Percentiles rank a stretch among this genome's conserved stretches.
phyloP scores from a whole-genome alignment of 1,284 basidiomycete genomes.

The Tilletia walkeri region DNA sequence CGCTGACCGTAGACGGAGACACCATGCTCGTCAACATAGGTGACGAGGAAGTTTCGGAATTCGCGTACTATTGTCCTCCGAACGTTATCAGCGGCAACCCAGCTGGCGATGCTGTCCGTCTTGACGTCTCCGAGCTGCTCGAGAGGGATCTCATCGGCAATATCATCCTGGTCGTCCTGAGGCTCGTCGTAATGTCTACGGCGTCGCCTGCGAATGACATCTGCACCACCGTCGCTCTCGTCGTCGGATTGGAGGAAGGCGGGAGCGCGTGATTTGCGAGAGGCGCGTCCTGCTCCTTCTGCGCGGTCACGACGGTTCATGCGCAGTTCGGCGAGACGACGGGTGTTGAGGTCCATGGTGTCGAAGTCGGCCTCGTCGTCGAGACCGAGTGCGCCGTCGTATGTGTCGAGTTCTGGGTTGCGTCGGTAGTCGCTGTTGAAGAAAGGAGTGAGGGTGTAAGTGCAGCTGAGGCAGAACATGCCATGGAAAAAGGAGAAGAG shows the following conservation, averaged over 20 bases:
- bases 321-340: slow-evolving; percentile 78
- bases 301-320: slow-evolving; percentile 85
- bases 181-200: slow-evolving; percentile 59
- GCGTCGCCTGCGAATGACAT: slow-evolving; percentile 53
- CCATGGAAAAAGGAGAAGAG: slow-evolving; percentile 15
- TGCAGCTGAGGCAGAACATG: neutral
- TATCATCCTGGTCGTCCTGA: slow-evolving; percentile 64
- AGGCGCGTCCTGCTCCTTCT: slow-evolving; percentile 66
- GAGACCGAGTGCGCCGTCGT: slow-evolving; percentile 75
- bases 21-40: slow-evolving; percentile 86
- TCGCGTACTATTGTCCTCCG: slow-evolving; percentile 84
- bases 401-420: slow-evolving; percentile 79
- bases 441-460: neutral
- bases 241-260: slow-evolving; percentile 76
- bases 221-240: slow-evolving; percentile 55
- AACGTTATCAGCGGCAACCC: slow-evolving; percentile 90
- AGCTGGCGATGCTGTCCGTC: slow-evolving; percentile 91
- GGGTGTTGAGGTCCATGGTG: slow-evolving; percentile 70
- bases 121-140: slow-evolving; percentile 98
- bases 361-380: slow-evolving; percentile 78
- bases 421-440: slow-evolving; percentile 77
- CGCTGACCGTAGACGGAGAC: slow-evolving; percentile 90
- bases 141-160: slow-evolving; percentile 70
- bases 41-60: slow-evolving; percentile 93
- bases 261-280: slow-evolving; percentile 67